These are phyloP conservation scores for Mycena maculata DNA, from an alignment of 768 basidiomycete genomes.

Conservation along the genomic window DNA sequence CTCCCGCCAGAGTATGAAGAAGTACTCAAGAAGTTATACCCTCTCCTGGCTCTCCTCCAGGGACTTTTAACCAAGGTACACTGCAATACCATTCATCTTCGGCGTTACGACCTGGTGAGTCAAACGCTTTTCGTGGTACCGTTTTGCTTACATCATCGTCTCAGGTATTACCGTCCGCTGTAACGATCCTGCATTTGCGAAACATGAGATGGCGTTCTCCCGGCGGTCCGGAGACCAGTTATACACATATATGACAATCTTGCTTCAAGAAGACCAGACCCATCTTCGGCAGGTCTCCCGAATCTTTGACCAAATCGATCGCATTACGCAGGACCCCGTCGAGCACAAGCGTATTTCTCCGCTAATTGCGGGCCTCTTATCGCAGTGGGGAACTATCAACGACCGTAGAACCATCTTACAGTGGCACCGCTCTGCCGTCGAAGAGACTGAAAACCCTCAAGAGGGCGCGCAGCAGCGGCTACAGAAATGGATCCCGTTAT, in stretches of 20 bases:
- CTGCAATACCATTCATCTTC: not conserved
- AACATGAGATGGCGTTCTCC: not conserved
- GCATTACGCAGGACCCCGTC: conserved; percentile 13
- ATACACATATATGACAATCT: not conserved
- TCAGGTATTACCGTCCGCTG: not conserved
- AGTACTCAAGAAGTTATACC: not conserved
- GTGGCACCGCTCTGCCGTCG: conserved; percentile 20
- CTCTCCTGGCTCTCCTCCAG: conserved; percentile 10
- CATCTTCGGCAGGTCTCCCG: conserved; percentile 16
- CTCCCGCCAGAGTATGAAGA: conserved; percentile 16
- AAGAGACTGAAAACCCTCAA: not conserved
- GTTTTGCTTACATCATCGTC: not conserved
- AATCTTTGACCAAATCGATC: conserved; percentile 26
- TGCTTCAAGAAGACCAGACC: conserved; percentile 16
- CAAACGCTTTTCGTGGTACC: not conserved
- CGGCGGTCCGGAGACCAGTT: not conserved
- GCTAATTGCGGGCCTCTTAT: conserved; percentile 17
- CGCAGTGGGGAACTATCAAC: conserved; percentile 19
- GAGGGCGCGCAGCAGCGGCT: conserved; percentile 11
- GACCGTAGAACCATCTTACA: conserved; percentile 21
- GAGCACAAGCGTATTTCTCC: conserved; percentile 10
- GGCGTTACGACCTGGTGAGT: not conserved
- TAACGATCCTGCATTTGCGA: not conserved
- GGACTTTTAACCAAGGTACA: conserved; percentile 1
- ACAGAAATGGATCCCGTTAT: not conserved